Conservation (phyloP, 1,284 basidiomycete genomes). For the Malassezia pachydermatis region DNA sequence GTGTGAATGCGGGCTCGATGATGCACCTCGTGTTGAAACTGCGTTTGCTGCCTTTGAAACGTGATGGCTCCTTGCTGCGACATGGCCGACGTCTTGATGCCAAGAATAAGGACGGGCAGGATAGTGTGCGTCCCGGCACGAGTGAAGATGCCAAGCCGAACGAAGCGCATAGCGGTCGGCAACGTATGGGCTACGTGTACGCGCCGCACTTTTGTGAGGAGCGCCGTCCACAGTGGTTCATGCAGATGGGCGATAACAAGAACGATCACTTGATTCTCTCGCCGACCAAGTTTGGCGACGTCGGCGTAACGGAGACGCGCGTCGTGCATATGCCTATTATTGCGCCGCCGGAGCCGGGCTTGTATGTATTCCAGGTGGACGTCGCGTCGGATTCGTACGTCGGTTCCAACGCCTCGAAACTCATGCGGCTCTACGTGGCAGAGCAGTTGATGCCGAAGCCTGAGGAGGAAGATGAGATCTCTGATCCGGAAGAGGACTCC, state of each 20-base stretch:
- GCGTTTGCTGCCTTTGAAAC: constrained; percentile 56
- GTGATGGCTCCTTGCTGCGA: constrained; percentile 31
- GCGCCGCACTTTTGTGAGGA: constrained; percentile 76
- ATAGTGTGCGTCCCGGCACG: constrained; percentile 29
- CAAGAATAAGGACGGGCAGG: constrained; percentile 48
- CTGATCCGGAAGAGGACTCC: constrained; percentile 50
- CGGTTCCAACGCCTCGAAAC: constrained; percentile 58
- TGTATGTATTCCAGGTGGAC: constrained; percentile 81
- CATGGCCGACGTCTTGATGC: constrained; percentile 31
- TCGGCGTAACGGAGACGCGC: constrained; percentile 60
- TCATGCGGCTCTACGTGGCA: constrained; percentile 54
- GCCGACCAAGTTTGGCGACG: constrained; percentile 63
- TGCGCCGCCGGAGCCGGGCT: constrained; percentile 71
- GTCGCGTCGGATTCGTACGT: constrained; percentile 76
- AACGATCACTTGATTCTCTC: constrained; percentile 79
- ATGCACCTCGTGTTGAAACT: constrained; percentile 78
- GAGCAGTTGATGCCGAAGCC: constrained; percentile 51
- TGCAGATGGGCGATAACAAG: constrained; percentile 76
- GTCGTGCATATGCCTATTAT: constrained; percentile 88
- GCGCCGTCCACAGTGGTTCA: constrained; percentile 49
- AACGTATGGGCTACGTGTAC: constrained; percentile 61
- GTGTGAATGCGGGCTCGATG: constrained; percentile 78
- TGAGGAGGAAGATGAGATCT: constrained; percentile 43
- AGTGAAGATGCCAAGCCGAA: constrained; percentile 19
- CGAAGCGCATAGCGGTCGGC: constrained; percentile 44